Percentiles rank a stretch among this genome's conserved stretches.
Evolutionary conservation across 2,329 filamentous ascomycete species (phyloP).

Genomic region (Aspergillus jensenii): DNA sequence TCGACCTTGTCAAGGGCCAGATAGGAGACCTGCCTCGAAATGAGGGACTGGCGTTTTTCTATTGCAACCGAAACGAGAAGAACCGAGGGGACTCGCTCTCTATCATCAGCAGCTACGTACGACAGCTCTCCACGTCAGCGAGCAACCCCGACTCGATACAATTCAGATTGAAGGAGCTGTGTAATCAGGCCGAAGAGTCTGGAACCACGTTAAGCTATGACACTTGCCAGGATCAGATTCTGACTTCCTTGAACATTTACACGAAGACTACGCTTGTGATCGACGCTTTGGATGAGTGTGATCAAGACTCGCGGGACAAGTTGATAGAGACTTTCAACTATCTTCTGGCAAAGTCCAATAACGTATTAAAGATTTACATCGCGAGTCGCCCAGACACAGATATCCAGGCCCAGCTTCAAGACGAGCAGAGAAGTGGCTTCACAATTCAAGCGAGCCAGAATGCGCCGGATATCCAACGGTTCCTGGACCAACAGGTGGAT

Average conservation of each 20-base stretch:
- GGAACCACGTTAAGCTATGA: not conserved
- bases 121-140: conserved; percentile 28
- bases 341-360: conserved; percentile 21
- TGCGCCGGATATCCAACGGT: conserved; percentile 14
- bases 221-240: conserved; percentile 8
- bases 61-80: not conserved
- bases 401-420: conserved; percentile 35
- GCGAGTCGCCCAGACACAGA: conserved; percentile 33
- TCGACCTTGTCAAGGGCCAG: conserved; percentile 22
- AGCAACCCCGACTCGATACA: conserved; percentile 14
- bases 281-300: conserved; percentile 40
- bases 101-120: conserved; percentile 31
- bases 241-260: conserved; percentile 28
- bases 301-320: conserved; percentile 20
- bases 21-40: not conserved
- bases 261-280: conserved; percentile 32
- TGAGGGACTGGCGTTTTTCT: not conserved
- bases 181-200: not conserved
- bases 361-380: conserved; percentile 35
- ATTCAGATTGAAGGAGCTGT: conserved; percentile 1
- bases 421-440: conserved; percentile 46
- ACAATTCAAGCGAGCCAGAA: conserved; percentile 33
- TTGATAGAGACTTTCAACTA: conserved; percentile 27
- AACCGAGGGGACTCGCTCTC: conserved; percentile 21
- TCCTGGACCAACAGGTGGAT: not conserved